Evolutionary conservation across 345 rosid species (phyloP).

Genomic region (Draba incana): DNA sequence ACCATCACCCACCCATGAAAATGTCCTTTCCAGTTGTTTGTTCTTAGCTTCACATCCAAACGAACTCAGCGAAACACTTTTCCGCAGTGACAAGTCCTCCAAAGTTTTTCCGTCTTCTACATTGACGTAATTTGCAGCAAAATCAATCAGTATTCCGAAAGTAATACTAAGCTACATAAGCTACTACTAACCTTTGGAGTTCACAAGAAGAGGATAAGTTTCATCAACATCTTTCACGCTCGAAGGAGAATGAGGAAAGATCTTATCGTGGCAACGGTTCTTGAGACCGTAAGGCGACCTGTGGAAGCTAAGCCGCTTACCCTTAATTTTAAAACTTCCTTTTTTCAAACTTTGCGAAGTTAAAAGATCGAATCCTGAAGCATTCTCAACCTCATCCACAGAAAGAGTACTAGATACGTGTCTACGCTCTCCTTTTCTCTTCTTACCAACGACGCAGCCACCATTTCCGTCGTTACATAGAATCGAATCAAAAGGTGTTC

Average conservation of each 20-base stretch:
- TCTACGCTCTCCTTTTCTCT: slow-evolving; percentile 18
- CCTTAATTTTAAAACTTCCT: slow-evolving; percentile 44
- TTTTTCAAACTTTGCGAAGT: slow-evolving; percentile 38
- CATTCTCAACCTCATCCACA: slow-evolving; percentile 24
- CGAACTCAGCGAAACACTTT: slow-evolving; percentile 36
- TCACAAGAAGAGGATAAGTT: slow-evolving; percentile 30
- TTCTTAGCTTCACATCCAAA: slow-evolving; percentile 31
- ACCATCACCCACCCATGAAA: slow-evolving; percentile 36
- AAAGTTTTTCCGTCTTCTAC: neutral
- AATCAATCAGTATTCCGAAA: neutral
- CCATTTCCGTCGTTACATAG: slow-evolving; percentile 23
- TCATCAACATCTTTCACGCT: slow-evolving; percentile 36
- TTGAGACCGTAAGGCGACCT: slow-evolving; percentile 47
- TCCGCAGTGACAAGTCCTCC: slow-evolving; percentile 23
- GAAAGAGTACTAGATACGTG: slow-evolving; percentile 33
- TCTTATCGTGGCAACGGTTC: slow-evolving; percentile 43
- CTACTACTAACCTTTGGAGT: slow-evolving; percentile 33
- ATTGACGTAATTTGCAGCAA: neutral
- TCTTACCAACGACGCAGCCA: slow-evolving; percentile 4
- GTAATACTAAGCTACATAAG: slow-evolving; percentile 22
- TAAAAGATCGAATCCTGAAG: slow-evolving; percentile 35
- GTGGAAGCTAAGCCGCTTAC: slow-evolving; percentile 35
- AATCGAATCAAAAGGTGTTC: slow-evolving; percentile 56
- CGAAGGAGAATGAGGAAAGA: slow-evolving; percentile 38
- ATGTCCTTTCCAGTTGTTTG: slow-evolving; percentile 37